Base-by-base conservation (phyloP, 306 rosid species). In the Trifolium dubium region DNA sequence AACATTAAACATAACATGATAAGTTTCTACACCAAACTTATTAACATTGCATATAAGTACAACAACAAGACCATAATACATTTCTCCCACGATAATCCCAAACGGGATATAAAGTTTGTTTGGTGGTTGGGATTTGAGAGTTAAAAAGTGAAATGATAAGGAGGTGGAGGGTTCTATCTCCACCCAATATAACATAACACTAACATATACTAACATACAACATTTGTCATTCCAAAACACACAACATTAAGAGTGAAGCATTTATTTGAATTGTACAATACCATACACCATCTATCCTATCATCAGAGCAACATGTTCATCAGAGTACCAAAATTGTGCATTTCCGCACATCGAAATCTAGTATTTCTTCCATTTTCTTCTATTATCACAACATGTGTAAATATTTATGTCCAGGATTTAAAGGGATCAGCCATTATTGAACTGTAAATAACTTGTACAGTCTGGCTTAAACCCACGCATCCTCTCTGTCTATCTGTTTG, bases 341-440 rank as follows among this genome's bases (percentile, higher is more conserved):
- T 64, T 44, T 8, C 62, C 19, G 72, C 64, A 72, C 67, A 46
- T 37, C 35, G 18, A 72, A 67, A 58, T 56, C 71, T 29, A 61
- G 70, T 10, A 65, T 41, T 69, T 60, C 71, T 46, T 71, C 76
- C 64, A 34, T 31, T 40, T 66, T 65, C 84, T 68, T 77, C 66
- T 47, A 63, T 37, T 18, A 49, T 59, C 64, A 75, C 40, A 59
- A 49, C 44, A 69, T 69, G 49, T 58, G 68, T 73, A 80, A 64
- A 73, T 69, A 73, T 84, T 79, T 14, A 60, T 34, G 66, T 34
- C 75, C 41, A 54, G 58, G 55, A 55, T 47, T 56, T 55, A 56
- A 64, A 37, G 83, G 64, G 78, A 43, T 66, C 75, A 49, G 46
- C 79, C 87, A 73, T 67, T 56, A 68, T 44, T 77, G 31, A 77